Evolutionary conservation across 2,329 filamentous ascomycete species (phyloP).

Genomic region (Xylariomycetidae sp.): DNA sequence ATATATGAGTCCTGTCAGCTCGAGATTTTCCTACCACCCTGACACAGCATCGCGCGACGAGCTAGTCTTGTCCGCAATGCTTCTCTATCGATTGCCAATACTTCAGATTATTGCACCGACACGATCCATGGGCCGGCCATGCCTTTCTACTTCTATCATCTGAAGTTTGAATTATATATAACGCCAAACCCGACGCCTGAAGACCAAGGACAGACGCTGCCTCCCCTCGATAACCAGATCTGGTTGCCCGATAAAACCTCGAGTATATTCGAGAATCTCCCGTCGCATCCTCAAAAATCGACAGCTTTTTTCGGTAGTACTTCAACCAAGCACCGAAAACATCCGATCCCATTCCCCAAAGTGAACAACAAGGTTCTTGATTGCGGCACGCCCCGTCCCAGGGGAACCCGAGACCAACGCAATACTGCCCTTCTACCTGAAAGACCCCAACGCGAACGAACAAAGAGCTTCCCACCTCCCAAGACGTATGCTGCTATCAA

Average conservation of each 20-base stretch:
- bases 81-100: background rate
- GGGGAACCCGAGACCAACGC: constrained; percentile 24
- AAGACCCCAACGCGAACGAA: constrained; percentile 33
- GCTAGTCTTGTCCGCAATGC: background rate
- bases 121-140: constrained; percentile 43
- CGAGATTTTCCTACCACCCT: constrained; percentile 18
- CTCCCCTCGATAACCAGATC: constrained; percentile 22
- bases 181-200: constrained; percentile 32
- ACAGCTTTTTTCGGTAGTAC: constrained; percentile 4
- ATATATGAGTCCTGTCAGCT: too few relatives aligned
- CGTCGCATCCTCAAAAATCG: constrained; percentile 38
- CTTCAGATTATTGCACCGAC: constrained; percentile 1
- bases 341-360: constrained; percentile 7
- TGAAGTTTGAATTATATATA: constrained; percentile 62
- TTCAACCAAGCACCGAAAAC: constrained; percentile 6
- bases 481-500: constrained; percentile 39
- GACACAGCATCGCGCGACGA: too few relatives aligned
- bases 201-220: constrained; percentile 6
- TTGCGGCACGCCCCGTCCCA: constrained; percentile 40
- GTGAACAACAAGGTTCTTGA: constrained; percentile 38
- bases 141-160: constrained; percentile 60
- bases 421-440: constrained; percentile 36
- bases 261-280: constrained; percentile 53
- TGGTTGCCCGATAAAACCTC: constrained; percentile 48
- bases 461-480: constrained; percentile 38